Base-by-base conservation (phyloP, 2,329 filamentous ascomycete species). In the Colletotrichum salicis region DNA sequence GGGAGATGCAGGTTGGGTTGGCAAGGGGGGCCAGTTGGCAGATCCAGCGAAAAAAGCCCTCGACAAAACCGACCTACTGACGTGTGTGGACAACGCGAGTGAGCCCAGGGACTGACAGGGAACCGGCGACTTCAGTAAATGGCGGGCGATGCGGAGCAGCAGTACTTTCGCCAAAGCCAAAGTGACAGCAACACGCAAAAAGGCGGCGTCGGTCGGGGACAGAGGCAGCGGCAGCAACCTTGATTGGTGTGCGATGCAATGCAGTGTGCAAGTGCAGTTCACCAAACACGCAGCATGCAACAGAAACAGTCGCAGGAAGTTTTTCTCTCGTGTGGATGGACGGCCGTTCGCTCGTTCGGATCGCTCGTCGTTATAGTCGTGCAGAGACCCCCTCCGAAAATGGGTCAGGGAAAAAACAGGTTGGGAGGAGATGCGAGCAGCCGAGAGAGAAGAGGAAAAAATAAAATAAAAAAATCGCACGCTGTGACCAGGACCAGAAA, bases 301-400 rank as follows among this genome's bases (percentile, higher is more conserved):
- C 59, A 54, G n/a, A 31, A 69, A 59, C n/a, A 69, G 59, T 60
- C 45, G 69, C 59, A 71, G 45, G 29, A 45, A 55, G 27, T 4
- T 29, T 54, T 58, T 22, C 48, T 54, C 52, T 68, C 33, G 15
- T 31, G 35, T 41, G 15, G 41, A 56, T 63, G 29, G 48, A 55
- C 54, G 55, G 69, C 59, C 58, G 59, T 69, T 69, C 65, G 69
- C 69, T 71, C 66, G 69, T 71, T 69, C 27, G 33, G 51, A 51
- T 67, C 58, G 65, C 37, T 63, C 65, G 65, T 67, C 64, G 64
- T 66, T 33, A 45, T n/a, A 37, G 56, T 66, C 45, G 62, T 70
- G 67, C 62, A 70, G 35, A 63, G 57, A 48, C 55, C 64, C 69
- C 65, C 45, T 45, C 41, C 41, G 41, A 24, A 71, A 41, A 69